Evolutionary conservation across 176 grass and related monocot species (phyloP).

Genomic region (Juncus inflexus): DNA sequence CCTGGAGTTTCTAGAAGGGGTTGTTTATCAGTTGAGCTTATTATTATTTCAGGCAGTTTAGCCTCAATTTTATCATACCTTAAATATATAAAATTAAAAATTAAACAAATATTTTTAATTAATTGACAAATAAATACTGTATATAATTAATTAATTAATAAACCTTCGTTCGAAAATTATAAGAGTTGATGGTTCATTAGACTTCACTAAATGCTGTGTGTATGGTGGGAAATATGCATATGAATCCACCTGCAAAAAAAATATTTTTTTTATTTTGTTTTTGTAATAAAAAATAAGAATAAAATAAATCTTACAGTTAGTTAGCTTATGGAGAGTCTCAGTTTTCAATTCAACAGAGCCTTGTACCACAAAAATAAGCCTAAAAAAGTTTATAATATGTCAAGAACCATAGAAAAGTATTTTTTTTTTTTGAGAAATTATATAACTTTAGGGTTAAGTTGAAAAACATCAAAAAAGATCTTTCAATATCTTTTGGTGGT

Average conservation of each 20-base stretch:
- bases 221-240: constrained; percentile 95
- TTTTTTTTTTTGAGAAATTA: background rate
- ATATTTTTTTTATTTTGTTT: constrained; percentile 12
- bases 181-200: constrained; percentile 48
- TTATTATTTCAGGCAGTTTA: constrained; percentile 48
- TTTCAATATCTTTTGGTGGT: constrained; percentile 86
- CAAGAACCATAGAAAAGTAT: background rate
- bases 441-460: background rate
- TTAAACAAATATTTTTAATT: background rate
- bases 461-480: constrained; percentile 5
- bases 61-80: constrained; percentile 58
- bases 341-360: constrained; percentile 50
- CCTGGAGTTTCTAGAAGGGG: constrained; percentile 93
- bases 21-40: constrained; percentile 78
- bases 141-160: constrained; percentile 16
- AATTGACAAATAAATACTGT: background rate
- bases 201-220: constrained; percentile 53
- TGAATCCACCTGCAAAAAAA: constrained; percentile 65
- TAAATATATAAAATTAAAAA: constrained; percentile 5
- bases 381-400: constrained; percentile 24
- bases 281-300: background rate
- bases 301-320: constrained; percentile 44
- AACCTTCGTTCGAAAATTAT: constrained; percentile 82
- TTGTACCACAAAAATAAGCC: constrained; percentile 86
- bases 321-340: constrained; percentile 41